Conservation (phyloP, 352 stramenopile species). For the Vaucheria bursata region DNA sequence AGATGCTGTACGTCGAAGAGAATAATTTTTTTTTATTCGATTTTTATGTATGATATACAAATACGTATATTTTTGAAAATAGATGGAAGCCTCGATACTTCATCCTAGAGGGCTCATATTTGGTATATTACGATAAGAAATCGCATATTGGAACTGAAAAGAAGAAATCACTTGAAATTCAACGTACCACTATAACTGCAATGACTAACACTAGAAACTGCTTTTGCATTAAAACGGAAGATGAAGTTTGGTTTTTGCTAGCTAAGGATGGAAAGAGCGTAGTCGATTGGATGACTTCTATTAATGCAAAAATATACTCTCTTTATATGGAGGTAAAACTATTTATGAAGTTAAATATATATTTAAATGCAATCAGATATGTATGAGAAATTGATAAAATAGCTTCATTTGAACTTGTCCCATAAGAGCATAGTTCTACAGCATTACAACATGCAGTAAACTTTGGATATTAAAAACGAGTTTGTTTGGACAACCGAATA, state of each 20-base stretch:
- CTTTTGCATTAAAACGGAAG: conserved; percentile 38
- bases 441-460: too few species aligned
- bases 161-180: background rate
- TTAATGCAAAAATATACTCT: conserved; percentile 36
- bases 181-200: conserved; percentile 9
- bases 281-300: conserved; percentile 41
- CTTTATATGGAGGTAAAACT: conserved; percentile 29
- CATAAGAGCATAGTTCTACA: too few species aligned
- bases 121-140: background rate
- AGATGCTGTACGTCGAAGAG: too few species aligned
- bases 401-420: too few species aligned
- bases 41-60: too few species aligned
- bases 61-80: too few species aligned
- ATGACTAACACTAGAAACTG: conserved; percentile 39
- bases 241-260: conserved; percentile 34
- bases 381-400: too few species aligned
- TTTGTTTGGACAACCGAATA: too few species aligned
- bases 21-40: too few species aligned
- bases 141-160: background rate
- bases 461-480: too few species aligned
- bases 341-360: too few species aligned
- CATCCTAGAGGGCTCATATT: background rate
- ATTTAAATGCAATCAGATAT: too few species aligned
- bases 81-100: background rate
- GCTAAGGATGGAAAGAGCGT: conserved; percentile 24